Percentiles rank a stretch among this genome's conserved stretches.
phyloP scores from a whole-genome alignment of 768 basidiomycete species.

The Kwoniella botswanensis region DNA sequence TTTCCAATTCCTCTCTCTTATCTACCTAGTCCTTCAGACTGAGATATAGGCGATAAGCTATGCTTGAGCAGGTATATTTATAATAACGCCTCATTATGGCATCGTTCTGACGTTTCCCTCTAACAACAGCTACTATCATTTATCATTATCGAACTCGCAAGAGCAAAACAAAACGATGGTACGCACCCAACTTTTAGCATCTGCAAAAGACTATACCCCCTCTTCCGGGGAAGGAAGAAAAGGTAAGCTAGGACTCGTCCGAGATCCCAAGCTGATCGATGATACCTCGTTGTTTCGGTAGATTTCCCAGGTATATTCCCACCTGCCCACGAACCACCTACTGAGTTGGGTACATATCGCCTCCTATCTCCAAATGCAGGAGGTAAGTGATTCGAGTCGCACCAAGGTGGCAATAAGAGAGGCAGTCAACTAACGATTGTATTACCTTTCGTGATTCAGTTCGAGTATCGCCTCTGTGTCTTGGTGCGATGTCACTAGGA shows the following conservation, averaged over 20 bases:
- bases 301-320: slow-evolving; percentile 14
- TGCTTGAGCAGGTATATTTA: too few relatives aligned
- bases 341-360: slow-evolving; percentile 41
- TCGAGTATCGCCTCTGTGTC: slow-evolving; percentile 59
- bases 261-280: not conserved
- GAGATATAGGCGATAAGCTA: too few relatives aligned
- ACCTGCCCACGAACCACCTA: slow-evolving; percentile 21
- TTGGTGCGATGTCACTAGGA: slow-evolving; percentile 60
- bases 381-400: slow-evolving; percentile 14
- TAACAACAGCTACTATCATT: too few relatives aligned
- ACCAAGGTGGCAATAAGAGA: not conserved
- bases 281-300: not conserved
- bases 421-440: not conserved
- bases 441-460: slow-evolving; percentile 20
- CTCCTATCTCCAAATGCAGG: slow-evolving; percentile 57
- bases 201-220: slow-evolving; percentile 8
- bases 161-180: slow-evolving; percentile 4
- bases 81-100: too few relatives aligned
- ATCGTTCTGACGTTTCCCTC: too few relatives aligned
- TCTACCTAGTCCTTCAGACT: too few relatives aligned
- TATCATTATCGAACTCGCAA: too few relatives aligned
- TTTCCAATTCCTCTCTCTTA: too few relatives aligned
- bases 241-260: not conserved
- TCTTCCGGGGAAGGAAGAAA: slow-evolving; percentile 5
- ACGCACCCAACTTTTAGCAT: slow-evolving; percentile 10